Conservation (phyloP, 169 alveolate species). For the Eimeria acervulina region DNA sequence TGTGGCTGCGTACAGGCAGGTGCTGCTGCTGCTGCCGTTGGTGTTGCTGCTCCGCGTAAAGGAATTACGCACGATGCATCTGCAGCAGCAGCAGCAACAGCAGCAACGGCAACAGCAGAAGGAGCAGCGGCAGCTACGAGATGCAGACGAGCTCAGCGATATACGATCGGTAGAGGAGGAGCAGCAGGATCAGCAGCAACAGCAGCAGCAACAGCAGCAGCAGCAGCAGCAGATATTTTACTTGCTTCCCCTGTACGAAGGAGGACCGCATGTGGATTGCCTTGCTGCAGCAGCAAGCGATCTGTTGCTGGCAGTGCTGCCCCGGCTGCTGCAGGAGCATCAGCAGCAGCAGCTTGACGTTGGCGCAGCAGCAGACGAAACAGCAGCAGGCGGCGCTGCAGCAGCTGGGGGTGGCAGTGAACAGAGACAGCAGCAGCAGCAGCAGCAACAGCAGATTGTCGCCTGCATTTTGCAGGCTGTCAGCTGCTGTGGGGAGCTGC, state of each 20-base stretch:
- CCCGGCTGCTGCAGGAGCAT: constrained; percentile 65
- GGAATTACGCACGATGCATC: constrained; percentile 27
- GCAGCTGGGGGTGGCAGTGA: neutral
- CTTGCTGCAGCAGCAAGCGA: constrained; percentile 79
- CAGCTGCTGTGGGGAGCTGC: constrained; percentile 44
- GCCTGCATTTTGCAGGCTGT: neutral
- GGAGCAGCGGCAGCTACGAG: constrained; percentile 8
- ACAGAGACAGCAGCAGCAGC: constrained; percentile 38
- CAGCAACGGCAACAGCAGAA: constrained; percentile 21
- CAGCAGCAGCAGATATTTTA: constrained; percentile 30
- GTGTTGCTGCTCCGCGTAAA: constrained; percentile 69
- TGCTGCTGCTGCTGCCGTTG: constrained; percentile 66
- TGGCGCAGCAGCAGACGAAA: constrained; percentile 19
- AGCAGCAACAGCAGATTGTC: constrained; percentile 27
- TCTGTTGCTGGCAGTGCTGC: constrained; percentile 40
- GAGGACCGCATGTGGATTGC: constrained; percentile 57
- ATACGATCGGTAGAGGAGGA: neutral
- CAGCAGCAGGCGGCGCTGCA: constrained; percentile 28
- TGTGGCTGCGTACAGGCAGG: neutral
- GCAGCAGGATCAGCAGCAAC: constrained; percentile 9
- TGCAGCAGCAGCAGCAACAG: constrained; percentile 67
- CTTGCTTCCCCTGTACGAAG: constrained; percentile 72
- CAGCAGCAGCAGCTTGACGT: constrained; percentile 66
- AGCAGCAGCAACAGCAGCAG: constrained; percentile 51
- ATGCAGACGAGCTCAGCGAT: neutral